Evolutionary conservation across 2,329 filamentous ascomycete species (phyloP), one percentile per base, ranked within the genome.

Genomic region (Ceratocystiopsis sp.): DNA sequence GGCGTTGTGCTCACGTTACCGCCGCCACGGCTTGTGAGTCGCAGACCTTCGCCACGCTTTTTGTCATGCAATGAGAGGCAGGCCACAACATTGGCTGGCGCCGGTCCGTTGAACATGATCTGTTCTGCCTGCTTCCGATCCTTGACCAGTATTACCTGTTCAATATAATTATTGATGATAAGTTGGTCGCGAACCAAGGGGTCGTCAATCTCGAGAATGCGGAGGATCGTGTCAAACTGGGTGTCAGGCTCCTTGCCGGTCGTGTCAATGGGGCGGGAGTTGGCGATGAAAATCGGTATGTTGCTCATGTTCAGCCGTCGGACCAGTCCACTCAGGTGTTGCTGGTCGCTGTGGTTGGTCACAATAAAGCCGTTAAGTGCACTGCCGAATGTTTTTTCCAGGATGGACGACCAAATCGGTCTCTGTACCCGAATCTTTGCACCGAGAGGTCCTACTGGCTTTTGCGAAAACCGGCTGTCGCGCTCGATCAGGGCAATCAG

Each of bases 381-480:
- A 4, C 59, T 60, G n/a, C 84, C 84, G 38, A 94, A 69, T 1
- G 73, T 73, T 48, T 72, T 80, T 56, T 98, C 91, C 14, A 98
- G 59, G 37, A 93, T 76, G 1, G 74, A 71, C 1, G 80, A 81
- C 91, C 91, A 98, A 52, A 84, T 70, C 1, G 84, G 80, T 50
- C 89, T 78, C 34, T 76, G 63, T 19, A 98, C 64, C 50, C 76
- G 78, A 42, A 98, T 69, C 53, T 91, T 73, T 19, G 76, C 66
- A 29, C 87, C 91, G 14, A 96, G 66, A 0, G 91, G 91, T 0
- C 91, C 91, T 33, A 96, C 66, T 2, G 91, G 91, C 48, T 71
- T 78, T 37, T 72, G 64, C 19, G 66, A 63, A 55, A 93, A 96
- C 0, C 76, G 67, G 3, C 49, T 59, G 45, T 93, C 84, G n/a